These are phyloP conservation scores for Furcasterigmium furcatum DNA, from an alignment of 2,329 filamentous ascomycete genomes.

Conservation along the genomic window DNA sequence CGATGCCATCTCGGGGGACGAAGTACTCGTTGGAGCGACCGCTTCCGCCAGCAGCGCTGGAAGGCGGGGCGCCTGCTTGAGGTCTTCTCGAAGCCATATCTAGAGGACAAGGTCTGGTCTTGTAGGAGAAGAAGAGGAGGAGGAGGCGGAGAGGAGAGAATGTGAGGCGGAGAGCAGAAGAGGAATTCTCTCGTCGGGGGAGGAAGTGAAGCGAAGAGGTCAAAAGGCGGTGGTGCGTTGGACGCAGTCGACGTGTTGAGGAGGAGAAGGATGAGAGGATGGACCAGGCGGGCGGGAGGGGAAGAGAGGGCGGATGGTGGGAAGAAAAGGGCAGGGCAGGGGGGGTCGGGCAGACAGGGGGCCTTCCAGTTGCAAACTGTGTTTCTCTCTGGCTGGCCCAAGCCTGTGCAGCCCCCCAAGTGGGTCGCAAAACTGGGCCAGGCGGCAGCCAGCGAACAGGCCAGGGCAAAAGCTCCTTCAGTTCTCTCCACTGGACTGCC, in stretches of 20 bases:
- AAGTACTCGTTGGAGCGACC: constrained; percentile 74
- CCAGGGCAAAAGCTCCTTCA: too few relatives aligned
- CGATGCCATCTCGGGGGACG: constrained; percentile 75
- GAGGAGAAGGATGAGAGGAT: constrained; percentile 22
- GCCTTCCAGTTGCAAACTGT: not conserved
- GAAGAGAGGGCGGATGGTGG: constrained; percentile 20
- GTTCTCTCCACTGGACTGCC: too few relatives aligned
- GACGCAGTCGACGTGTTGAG: constrained; percentile 20
- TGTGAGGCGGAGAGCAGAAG: constrained; percentile 16
- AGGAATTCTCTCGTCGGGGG: not conserved
- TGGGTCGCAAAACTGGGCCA: not conserved
- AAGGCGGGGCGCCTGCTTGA: constrained; percentile 29
- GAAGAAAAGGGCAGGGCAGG: constrained; percentile 19
- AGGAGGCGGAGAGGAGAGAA: constrained; percentile 14
- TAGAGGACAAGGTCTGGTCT: constrained; percentile 6
- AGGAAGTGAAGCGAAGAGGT: too few relatives aligned
- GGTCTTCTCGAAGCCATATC: constrained; percentile 37
- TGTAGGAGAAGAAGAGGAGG: constrained; percentile 11
- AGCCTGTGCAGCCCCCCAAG: not conserved
- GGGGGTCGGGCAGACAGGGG: not conserved
- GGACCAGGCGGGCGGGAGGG: constrained; percentile 20
- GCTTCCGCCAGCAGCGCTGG: constrained; percentile 31
- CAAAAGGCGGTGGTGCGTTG: not conserved
- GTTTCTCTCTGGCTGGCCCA: not conserved
- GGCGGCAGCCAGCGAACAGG: not conserved